phyloP scores from a whole-genome alignment of 768 basidiomycete genomes.

The Candolleomyces eurysporus region DNA sequence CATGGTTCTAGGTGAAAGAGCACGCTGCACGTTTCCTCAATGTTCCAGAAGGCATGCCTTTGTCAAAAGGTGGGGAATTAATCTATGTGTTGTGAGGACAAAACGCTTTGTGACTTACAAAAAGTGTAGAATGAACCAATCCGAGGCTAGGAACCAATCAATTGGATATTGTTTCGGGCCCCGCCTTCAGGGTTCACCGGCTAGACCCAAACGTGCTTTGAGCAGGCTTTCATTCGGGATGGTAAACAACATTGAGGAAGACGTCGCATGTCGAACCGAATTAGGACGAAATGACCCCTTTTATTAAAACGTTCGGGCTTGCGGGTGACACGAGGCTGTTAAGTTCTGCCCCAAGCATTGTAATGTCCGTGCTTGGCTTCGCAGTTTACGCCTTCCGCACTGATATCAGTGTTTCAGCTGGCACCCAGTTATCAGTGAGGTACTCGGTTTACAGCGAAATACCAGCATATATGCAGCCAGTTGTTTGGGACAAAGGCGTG shows the following conservation, averaged over 20 bases:
- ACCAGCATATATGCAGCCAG: conserved; percentile 11
- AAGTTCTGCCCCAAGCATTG: neutral
- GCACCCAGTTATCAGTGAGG: too few relatives aligned
- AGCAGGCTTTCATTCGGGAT: conserved; percentile 3
- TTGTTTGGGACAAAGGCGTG: neutral
- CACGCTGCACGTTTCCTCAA: neutral
- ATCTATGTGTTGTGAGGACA: too few relatives aligned
- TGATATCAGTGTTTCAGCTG: too few relatives aligned
- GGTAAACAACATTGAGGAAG: neutral
- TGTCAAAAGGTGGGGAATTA: too few relatives aligned
- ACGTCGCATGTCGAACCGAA: neutral
- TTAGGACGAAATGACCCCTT: neutral
- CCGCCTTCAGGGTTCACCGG: neutral
- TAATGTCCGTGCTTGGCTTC: too few relatives aligned
- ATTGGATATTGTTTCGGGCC: too few relatives aligned
- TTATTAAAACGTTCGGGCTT: conserved; percentile 13
- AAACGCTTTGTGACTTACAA: too few relatives aligned
- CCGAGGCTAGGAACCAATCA: too few relatives aligned
- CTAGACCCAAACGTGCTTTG: neutral
- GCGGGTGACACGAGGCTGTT: conserved; percentile 15
- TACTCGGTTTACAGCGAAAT: neutral
- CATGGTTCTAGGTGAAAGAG: neutral
- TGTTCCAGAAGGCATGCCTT: too few relatives aligned
- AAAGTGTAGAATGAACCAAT: too few relatives aligned
- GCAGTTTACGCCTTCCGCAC: too few relatives aligned